These are phyloP conservation scores for Bruguiera gymnorhiza DNA, from an alignment of 345 rosid genomes.

Conservation along the genomic window DNA sequence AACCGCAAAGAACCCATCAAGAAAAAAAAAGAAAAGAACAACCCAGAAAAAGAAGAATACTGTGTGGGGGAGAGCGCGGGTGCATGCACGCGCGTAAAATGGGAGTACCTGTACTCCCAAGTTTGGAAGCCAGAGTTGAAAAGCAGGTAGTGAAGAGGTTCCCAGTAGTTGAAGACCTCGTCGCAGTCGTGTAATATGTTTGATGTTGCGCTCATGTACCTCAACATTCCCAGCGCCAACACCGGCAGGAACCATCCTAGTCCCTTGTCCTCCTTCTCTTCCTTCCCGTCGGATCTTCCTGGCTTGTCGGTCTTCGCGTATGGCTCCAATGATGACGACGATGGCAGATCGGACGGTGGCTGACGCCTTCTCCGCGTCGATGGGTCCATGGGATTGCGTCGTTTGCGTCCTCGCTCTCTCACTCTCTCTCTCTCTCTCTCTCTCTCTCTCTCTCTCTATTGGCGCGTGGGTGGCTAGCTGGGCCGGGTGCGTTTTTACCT, in stretches of 20 bases:
- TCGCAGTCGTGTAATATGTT: slow-evolving; percentile 97
- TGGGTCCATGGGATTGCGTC: slow-evolving; percentile 7
- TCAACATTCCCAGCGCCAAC: slow-evolving; percentile 62
- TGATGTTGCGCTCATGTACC: slow-evolving; percentile 98
- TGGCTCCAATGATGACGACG: slow-evolving; percentile 27
- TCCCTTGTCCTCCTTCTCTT: slow-evolving; percentile 36
- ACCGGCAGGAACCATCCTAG: slow-evolving; percentile 75
- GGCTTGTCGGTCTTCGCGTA: slow-evolving; percentile 68
- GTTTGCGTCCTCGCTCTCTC: too few species aligned
- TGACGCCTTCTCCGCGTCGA: slow-evolving; percentile 73
- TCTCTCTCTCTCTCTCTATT: background rate
- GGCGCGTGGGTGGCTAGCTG: background rate
- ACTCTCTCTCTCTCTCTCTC: background rate
- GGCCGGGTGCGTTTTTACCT: too few species aligned
- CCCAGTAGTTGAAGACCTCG: slow-evolving; percentile 99
- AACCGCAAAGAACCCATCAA: background rate
- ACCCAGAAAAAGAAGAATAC: background rate
- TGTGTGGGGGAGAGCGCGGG: too few species aligned
- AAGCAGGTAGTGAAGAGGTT: slow-evolving; percentile 91
- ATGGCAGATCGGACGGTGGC: slow-evolving; percentile 34
- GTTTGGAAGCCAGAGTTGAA: slow-evolving; percentile 93
- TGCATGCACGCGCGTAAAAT: too few species aligned
- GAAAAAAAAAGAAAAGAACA: background rate
- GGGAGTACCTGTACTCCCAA: slow-evolving; percentile 84
- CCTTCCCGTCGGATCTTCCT: slow-evolving; percentile 35